phyloP scores from a whole-genome alignment of 129 eudicot genomes.

The Helichrysum umbraculigerum region DNA sequence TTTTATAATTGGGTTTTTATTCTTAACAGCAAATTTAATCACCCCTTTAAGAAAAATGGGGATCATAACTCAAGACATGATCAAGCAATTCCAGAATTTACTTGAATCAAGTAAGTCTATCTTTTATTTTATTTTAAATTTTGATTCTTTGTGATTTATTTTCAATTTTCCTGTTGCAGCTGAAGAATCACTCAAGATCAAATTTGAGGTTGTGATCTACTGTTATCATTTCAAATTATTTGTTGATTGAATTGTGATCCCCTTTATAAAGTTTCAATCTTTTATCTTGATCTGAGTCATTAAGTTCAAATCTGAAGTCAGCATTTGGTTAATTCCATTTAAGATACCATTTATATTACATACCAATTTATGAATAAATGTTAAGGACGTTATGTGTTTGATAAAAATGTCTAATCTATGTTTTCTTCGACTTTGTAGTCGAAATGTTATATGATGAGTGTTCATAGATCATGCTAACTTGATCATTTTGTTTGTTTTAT shows the following conservation, averaged over 20 bases:
- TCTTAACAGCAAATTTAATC: not conserved
- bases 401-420: not conserved
- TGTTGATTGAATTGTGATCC: constrained; percentile 21
- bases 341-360: not conserved
- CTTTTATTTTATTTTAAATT: constrained; percentile 22
- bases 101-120: constrained; percentile 57
- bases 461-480: not conserved
- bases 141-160: constrained; percentile 3
- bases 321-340: constrained; percentile 13
- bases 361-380: not conserved
- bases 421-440: not conserved
- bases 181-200: constrained; percentile 68
- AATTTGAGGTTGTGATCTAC: constrained; percentile 61
- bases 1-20: not conserved
- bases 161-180: constrained; percentile 49
- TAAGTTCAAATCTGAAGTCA: constrained; percentile 28
- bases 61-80: constrained; percentile 61
- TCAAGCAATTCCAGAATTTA: constrained; percentile 62
- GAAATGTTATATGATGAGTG: constrained; percentile 10
- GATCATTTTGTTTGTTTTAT: constrained; percentile 11
- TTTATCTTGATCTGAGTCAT: constrained; percentile 19
- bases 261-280: constrained; percentile 8
- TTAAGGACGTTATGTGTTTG: not conserved
- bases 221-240: not conserved
- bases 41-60: constrained; percentile 44